A percentile compares a stretch with the other conserved stretches of the same genome.
Conservation (phyloP, 345 rosid genomes). For the Cardamine chenopodiifolia region DNA sequence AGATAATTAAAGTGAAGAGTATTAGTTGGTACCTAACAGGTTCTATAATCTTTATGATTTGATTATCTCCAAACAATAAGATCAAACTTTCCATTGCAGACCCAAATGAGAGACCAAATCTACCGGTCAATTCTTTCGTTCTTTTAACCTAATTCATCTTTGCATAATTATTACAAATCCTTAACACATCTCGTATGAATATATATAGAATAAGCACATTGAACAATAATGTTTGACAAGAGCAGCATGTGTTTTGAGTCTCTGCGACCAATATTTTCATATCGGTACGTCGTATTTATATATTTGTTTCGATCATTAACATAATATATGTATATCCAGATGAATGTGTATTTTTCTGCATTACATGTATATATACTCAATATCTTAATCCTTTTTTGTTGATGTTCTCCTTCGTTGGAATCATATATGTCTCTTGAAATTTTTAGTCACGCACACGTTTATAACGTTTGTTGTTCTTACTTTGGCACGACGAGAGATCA, state of each 20-base stretch:
- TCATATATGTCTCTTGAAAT: not conserved
- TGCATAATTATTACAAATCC: conserved; percentile 5
- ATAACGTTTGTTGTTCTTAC: conserved; percentile 16
- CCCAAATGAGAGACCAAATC: conserved; percentile 35
- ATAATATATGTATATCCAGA: not conserved
- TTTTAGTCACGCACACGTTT: conserved; percentile 2
- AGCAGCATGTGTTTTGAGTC: conserved; percentile 12
- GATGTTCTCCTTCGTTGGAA: not conserved
- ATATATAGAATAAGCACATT: conserved; percentile 12
- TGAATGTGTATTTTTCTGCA: conserved; percentile 3
- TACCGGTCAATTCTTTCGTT: conserved; percentile 42
- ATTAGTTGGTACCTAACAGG: conserved; percentile 45
- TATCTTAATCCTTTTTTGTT: not conserved
- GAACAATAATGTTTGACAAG: not conserved
- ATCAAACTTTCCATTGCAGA: conserved; percentile 28
- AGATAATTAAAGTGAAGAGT: conserved; percentile 30
- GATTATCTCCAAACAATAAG: conserved; percentile 5
- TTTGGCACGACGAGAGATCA: conserved; percentile 10
- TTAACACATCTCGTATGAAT: not conserved
- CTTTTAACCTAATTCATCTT: conserved; percentile 28
- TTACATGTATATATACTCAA: not conserved
- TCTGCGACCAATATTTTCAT: conserved; percentile 22
- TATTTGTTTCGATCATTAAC: not conserved
- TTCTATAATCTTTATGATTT: conserved; percentile 25
- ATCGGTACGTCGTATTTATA: conserved; percentile 29